Evolutionary conservation across 192 early-diverging fungal species (phyloP), one percentile per base, ranked within the genome.

Genomic region (Coemansia aciculifera): DNA sequence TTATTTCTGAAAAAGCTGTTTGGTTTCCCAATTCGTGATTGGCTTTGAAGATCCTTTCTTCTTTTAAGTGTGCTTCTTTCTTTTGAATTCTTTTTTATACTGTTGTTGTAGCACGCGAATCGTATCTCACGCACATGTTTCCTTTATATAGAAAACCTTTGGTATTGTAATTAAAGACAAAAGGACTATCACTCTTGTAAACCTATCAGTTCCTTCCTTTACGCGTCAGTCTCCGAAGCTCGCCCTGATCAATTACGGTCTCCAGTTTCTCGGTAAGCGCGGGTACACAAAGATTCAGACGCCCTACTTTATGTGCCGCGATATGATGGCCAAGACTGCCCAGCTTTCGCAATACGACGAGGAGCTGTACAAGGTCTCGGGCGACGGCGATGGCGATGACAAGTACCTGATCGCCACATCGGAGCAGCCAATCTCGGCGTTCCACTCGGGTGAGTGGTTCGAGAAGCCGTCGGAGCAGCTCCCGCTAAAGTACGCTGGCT

Each of bases 351-450:
- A 99, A 84, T 99, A 96, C 77, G 96, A 98, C 69, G 98, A 99
- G 81, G 98, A 96, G 66, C 86, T 99, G 63, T 99, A 99, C 90
- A 97, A 95, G 78, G 87, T 89, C 52, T 85, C 85, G 63, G 90
- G 90, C 29, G 92, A 92, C 36, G 89, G 87, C 67, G 92, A 92
- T 36, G 89, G 87, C 67, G 91, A 92, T 68, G 91, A 94, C 70
- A 99, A 95, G 87, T 99, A 98, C 79, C 85, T 99, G 67, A 99
- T 99, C 76, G 98, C 98, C 43, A 99, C 98, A 48, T 92, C 91
- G 9, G 98, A 99, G 85, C 98, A 99, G 85, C 98, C 98, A 59
- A 98, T 99, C 85, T 93, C 91, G 34, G 95, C 95, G 21, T 95
- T 90, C 89, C 96, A 99, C 85, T 85, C 92, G 52, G 89, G 90